Base-by-base conservation (phyloP, 257 asterid species). In the Craterostigma plantagineum region DNA sequence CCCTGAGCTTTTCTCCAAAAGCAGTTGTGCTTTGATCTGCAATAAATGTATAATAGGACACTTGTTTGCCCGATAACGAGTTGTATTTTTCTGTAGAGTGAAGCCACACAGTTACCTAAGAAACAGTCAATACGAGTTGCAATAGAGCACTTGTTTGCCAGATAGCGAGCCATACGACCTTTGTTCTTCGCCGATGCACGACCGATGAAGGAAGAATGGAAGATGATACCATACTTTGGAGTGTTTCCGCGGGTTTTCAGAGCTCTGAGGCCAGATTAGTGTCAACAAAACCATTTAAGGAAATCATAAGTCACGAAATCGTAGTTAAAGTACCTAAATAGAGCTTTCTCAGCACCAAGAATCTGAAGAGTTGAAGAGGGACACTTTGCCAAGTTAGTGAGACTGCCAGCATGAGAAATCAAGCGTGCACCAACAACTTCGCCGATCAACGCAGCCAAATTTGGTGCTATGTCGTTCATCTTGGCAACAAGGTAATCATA, bases 361-460 rank as follows among this genome's bases (percentile, higher is more conserved):
- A 86, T 86, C 77, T 86, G 97, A 58, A 86, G 94, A 46, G 97
- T 86, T 30, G 97, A 86, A 45, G 97, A 81, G n/a, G 97, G 87
- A 35, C 92, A 86, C 64, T 86, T 86, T 0, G 97, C 97, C 73
- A 86, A 57, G 69, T 86, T 86, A 48, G 97, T 75, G 39, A 86
- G 87, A 59, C 94, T 86, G 14, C 97, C 97, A 58, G 94, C 97
- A 71, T 86, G 97, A 53, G 97, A 86, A 47, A 86, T 86, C 35
- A 86, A 61, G 8, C 97, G 91, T 8, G 97, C 97, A 9, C 97
- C 97, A 43, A 86, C 97, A 10, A 86, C 97, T 56, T 86, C 97
- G 54, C 97, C 97, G 51, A 86, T 78, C 59, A 86, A 65, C 9
- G 97, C 81, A 60, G 93, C 97, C 76, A 81, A 66, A 62, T 86